These are phyloP conservation scores for Malus orientalis DNA, from an alignment of 306 rosid genomes.

Conservation along the genomic window DNA sequence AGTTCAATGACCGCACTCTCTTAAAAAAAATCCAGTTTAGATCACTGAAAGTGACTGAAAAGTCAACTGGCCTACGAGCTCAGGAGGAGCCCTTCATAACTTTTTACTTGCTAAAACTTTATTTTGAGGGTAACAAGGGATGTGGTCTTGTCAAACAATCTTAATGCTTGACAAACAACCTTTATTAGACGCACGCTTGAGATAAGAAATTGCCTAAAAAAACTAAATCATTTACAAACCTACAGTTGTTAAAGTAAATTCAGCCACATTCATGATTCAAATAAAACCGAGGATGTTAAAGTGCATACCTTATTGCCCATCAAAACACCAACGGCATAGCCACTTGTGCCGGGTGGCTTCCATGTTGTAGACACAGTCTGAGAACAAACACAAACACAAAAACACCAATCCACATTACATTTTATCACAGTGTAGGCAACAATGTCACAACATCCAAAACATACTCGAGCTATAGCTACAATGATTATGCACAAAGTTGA, in stretches of 20 bases:
- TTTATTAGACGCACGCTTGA: neutral
- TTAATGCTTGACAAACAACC: neutral
- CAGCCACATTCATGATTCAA: neutral
- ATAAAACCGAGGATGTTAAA: slow-evolving; percentile 5
- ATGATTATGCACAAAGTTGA: slow-evolving; percentile 5
- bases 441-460: neutral
- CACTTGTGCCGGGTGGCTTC: slow-evolving; percentile 49
- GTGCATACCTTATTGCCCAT: slow-evolving; percentile 65
- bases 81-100: neutral
- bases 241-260: neutral
- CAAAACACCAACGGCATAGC: slow-evolving; percentile 70
- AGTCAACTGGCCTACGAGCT: neutral
- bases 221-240: slow-evolving; percentile 3
- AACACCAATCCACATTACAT: neutral
- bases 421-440: neutral
- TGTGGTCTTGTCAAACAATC: neutral
- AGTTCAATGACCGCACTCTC: neutral
- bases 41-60: neutral
- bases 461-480: neutral
- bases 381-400: slow-evolving; percentile 17
- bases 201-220: neutral
- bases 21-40: neutral
- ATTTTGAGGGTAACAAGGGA: neutral
- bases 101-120: neutral
- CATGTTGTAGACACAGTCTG: slow-evolving; percentile 71